These are phyloP conservation scores for Madurella fahalii DNA, from an alignment of 2,329 filamentous ascomycete genomes.

Conservation along the genomic window DNA sequence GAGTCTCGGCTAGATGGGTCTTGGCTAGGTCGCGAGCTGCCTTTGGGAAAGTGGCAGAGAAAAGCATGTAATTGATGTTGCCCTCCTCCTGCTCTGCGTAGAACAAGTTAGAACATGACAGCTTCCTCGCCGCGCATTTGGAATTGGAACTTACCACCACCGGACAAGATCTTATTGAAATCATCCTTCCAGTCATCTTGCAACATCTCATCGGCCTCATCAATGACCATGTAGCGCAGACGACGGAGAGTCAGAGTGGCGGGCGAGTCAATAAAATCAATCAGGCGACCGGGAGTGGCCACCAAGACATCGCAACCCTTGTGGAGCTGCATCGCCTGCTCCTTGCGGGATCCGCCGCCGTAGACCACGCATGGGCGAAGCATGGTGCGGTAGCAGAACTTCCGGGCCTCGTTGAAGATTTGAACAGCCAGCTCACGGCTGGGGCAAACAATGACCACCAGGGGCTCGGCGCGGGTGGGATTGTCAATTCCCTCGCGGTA, in stretches of 20 bases:
- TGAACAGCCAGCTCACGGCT: constrained; percentile 89
- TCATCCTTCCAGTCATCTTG: constrained; percentile 72
- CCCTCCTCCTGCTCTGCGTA: constrained; percentile 68
- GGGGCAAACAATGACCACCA: constrained; percentile 81
- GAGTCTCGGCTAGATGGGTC: constrained; percentile 67
- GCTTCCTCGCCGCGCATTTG: neutral
- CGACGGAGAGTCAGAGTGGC: constrained; percentile 67
- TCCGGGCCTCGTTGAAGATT: constrained; percentile 90
- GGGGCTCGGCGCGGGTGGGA: constrained; percentile 70
- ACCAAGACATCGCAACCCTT: constrained; percentile 88
- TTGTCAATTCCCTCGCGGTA: constrained; percentile 47
- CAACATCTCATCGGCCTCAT: constrained; percentile 94
- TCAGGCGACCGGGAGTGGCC: constrained; percentile 79
- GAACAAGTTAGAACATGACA: neutral
- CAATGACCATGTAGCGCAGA: constrained; percentile 77
- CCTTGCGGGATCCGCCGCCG: constrained; percentile 69
- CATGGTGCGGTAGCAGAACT: constrained; percentile 92
- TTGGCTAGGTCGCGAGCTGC: constrained; percentile 70
- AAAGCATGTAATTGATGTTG: constrained; percentile 70
- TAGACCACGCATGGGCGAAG: constrained; percentile 87
- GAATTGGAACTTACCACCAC: constrained; percentile 64
- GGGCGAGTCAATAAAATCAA: constrained; percentile 75
- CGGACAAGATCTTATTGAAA: constrained; percentile 70
- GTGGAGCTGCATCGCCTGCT: constrained; percentile 68
- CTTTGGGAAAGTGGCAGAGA: constrained; percentile 92